These are phyloP conservation scores for Tulasnella sp. DNA, from an alignment of 768 basidiomycete species.

Conservation along the genomic window DNA sequence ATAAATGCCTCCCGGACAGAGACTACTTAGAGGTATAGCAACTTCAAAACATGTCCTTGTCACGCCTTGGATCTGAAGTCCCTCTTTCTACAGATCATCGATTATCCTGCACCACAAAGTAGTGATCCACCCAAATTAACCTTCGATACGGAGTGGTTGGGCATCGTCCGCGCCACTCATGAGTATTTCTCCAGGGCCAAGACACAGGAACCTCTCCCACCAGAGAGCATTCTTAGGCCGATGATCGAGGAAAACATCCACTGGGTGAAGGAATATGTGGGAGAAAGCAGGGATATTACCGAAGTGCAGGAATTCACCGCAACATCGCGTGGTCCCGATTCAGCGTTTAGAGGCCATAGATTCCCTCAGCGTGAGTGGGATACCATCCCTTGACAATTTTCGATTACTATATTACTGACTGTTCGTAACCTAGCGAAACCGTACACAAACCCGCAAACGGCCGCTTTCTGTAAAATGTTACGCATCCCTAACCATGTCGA, in stretches of 20 bases:
- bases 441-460: conserved; percentile 88
- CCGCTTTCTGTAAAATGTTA: conserved; percentile 76
- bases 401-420: conserved; percentile 14
- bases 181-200: conserved; percentile 60
- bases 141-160: conserved; percentile 91
- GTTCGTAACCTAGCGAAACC: conserved; percentile 50
- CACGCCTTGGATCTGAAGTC: background rate
- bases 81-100: conserved; percentile 55
- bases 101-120: conserved; percentile 43
- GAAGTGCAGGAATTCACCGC: conserved; percentile 62
- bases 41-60: background rate
- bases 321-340: conserved; percentile 57
- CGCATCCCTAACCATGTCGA: conserved; percentile 71
- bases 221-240: conserved; percentile 46
- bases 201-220: conserved; percentile 57
- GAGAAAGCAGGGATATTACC: conserved; percentile 39
- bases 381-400: too few relatives aligned
- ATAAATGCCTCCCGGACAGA: too few relatives aligned
- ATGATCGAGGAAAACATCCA: conserved; percentile 56
- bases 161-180: conserved; percentile 82
- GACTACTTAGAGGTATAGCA: conserved; percentile 71
- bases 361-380: background rate
- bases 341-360: background rate
- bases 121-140: conserved; percentile 40
- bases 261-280: conserved; percentile 66